Evolutionary conservation across 192 early-diverging fungal genomes (phyloP).

Genomic region (Linnemannia elongata): DNA sequence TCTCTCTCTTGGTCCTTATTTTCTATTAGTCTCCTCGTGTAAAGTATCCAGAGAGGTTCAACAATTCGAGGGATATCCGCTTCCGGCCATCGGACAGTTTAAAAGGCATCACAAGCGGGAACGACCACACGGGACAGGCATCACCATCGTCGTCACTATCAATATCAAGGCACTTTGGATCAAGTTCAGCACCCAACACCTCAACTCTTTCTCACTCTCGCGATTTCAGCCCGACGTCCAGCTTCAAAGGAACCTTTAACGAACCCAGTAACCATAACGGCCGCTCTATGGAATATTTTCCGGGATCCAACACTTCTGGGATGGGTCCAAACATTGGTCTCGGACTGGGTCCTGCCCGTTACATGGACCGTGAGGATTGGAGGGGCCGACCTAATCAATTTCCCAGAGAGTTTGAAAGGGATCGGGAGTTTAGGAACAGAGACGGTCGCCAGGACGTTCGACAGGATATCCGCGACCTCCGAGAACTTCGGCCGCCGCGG

Average conservation of each 20-base stretch:
- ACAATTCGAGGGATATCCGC: constrained; percentile 24
- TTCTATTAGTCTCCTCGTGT: constrained; percentile 27
- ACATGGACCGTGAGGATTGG: constrained; percentile 50
- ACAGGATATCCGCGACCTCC: constrained; percentile 31
- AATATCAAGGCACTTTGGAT: constrained; percentile 29
- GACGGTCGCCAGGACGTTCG: constrained; percentile 37
- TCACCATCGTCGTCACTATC: constrained; percentile 14
- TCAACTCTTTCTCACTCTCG: constrained; percentile 34
- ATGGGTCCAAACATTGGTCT: constrained; percentile 30
- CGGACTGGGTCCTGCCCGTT: constrained; percentile 34
- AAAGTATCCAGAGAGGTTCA: constrained; percentile 41
- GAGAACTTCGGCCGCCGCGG: constrained; percentile 27
- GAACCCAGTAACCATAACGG: constrained; percentile 18
- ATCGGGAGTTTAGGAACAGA: constrained; percentile 29
- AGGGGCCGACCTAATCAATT: constrained; percentile 30
- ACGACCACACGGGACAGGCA: constrained; percentile 27
- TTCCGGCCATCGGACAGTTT: constrained; percentile 40
- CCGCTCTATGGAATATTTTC: constrained; percentile 41
- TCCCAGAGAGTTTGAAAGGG: constrained; percentile 43
- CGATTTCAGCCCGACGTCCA: constrained; percentile 39
- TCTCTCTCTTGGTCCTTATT: not conserved
- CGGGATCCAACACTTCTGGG: constrained; percentile 21
- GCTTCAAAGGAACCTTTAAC: constrained; percentile 16
- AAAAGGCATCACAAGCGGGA: constrained; percentile 16
- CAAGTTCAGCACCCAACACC: constrained; percentile 29